phyloP scores from a whole-genome alignment of 345 rosid species.

The Citropsis articulata region DNA sequence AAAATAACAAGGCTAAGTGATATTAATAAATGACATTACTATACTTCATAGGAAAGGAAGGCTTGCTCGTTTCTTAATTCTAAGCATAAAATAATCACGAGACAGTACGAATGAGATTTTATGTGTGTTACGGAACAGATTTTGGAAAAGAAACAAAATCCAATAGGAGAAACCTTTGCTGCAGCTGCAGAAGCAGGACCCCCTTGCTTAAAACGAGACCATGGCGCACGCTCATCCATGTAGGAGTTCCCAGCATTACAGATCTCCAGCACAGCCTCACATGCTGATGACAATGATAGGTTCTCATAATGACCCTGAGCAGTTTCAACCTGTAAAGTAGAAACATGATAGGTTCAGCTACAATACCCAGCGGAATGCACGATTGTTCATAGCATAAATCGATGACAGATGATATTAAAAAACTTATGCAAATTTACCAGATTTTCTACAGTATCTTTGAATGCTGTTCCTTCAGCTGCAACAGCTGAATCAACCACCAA shows the following conservation, averaged over 20 bases:
- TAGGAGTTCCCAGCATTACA: conserved; percentile 86
- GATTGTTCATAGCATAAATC: not conserved
- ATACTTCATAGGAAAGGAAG: not conserved
- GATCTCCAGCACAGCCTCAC: conserved; percentile 82
- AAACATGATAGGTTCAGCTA: not conserved
- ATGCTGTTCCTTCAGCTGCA: conserved; percentile 65
- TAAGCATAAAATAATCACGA: not conserved
- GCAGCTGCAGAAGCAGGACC: conserved; percentile 78
- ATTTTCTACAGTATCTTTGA: conserved; percentile 62
- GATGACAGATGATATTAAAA: not conserved
- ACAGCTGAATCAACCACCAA: conserved; percentile 63
- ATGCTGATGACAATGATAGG: conserved; percentile 74
- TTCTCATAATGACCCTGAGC: conserved; percentile 61
- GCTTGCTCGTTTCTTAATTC: not conserved
- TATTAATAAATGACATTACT: not conserved
- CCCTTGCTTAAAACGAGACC: conserved; percentile 91
- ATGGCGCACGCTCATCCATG: conserved; percentile 85
- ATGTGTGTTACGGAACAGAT: not conserved
- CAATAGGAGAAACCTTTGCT: conserved; percentile 54
- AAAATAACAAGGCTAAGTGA: not conserved
- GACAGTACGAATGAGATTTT: not conserved
- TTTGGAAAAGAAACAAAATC: not conserved
- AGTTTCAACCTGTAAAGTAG: conserved; percentile 52
- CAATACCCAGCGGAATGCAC: not conserved
- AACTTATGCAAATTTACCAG: conserved; percentile 43